These are phyloP conservation scores for Stellera chamaejasme DNA, from an alignment of 345 rosid species.

Conservation along the genomic window DNA sequence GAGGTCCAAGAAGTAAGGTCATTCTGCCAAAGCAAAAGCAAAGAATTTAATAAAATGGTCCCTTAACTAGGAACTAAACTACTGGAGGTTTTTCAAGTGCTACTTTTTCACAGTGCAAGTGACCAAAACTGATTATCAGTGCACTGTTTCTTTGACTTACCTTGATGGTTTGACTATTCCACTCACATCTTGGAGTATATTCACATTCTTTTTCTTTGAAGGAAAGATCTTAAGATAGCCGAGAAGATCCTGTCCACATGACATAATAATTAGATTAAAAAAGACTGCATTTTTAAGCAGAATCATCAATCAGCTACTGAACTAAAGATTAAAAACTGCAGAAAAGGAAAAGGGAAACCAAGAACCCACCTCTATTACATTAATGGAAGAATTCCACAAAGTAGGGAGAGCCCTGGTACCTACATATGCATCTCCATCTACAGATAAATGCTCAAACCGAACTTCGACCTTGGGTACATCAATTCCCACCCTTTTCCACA, in stretches of 20 bases:
- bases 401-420: constrained; percentile 56
- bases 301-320: not conserved
- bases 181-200: constrained; percentile 31
- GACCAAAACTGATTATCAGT: too few relatives aligned
- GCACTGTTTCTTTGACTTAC: constrained; percentile 11
- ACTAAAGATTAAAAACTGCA: not conserved
- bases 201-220: constrained; percentile 36
- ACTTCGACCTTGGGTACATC: constrained; percentile 45
- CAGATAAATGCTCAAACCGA: constrained; percentile 32
- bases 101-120: too few relatives aligned
- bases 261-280: not conserved
- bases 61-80: not conserved
- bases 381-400: constrained; percentile 30
- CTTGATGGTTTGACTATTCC: constrained; percentile 50
- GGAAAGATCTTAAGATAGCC: constrained; percentile 29
- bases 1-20: constrained; percentile 60
- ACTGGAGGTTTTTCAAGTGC: constrained; percentile 5
- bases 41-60: not conserved
- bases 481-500: constrained; percentile 37
- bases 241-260: constrained; percentile 28
- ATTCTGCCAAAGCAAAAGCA: constrained; percentile 25
- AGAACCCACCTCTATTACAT: constrained; percentile 32
- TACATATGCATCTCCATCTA: constrained; percentile 48
- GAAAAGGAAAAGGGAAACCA: not conserved
- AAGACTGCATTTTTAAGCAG: not conserved